A percentile compares a stretch with the other conserved stretches of the same genome.
Conservation (phyloP, 2,329 filamentous ascomycete genomes). For the Penicillium nordicum region DNA sequence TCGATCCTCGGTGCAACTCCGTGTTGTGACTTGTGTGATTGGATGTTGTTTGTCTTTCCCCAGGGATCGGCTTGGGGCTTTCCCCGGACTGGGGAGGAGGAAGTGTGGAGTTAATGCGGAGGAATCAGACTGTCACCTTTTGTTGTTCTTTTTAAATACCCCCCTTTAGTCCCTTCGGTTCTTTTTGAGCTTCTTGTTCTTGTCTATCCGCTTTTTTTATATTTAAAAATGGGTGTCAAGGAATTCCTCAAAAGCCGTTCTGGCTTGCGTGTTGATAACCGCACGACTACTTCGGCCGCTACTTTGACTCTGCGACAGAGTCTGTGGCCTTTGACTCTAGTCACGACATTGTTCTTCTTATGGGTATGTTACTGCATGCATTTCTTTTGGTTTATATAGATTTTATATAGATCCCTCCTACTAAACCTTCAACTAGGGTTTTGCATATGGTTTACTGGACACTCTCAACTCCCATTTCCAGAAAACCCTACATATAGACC, state of each 20-base stretch:
- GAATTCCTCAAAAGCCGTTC: constrained; percentile 32
- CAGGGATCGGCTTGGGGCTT: constrained; percentile 7
- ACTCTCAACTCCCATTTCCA: constrained; percentile 58
- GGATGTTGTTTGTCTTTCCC: not conserved
- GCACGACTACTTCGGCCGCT: constrained; percentile 39
- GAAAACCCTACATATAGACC: constrained; percentile 53
- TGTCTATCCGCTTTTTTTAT: not conserved
- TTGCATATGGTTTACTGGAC: constrained; percentile 50
- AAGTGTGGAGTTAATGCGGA: constrained; percentile 9
- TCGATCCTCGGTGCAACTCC: not conserved
- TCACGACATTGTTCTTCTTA: constrained; percentile 51
- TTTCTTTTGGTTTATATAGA: not conserved
- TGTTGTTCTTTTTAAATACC: not conserved
- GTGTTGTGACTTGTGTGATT: not conserved
- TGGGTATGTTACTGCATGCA: constrained; percentile 40
- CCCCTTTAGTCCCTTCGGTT: not conserved
- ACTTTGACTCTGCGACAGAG: constrained; percentile 45
- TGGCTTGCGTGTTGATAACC: constrained; percentile 33
- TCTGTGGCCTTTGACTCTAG: constrained; percentile 43
- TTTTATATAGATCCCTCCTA: not conserved
- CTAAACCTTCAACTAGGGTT: constrained; percentile 32
- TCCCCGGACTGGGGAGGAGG: constrained; percentile 5
- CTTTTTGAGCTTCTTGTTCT: not conserved
- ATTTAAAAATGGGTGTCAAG: constrained; percentile 27
- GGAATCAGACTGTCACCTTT: constrained; percentile 5